phyloP scores from a whole-genome alignment of 768 basidiomycete genomes.

The Auricularia sp. region DNA sequence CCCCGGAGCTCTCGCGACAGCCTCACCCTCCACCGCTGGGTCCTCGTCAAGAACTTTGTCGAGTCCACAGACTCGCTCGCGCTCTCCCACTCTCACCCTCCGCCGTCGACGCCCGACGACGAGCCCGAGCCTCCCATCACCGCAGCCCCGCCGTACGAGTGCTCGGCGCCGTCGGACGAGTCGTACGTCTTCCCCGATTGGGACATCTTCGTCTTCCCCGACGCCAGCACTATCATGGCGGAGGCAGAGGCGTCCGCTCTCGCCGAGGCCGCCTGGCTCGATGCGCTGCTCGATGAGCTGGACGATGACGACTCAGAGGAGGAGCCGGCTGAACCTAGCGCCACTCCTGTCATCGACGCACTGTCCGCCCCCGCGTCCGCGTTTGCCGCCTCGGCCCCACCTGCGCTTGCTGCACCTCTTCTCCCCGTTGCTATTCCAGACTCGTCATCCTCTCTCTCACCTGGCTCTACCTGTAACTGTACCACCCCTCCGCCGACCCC shows the following conservation, averaged over 20 bases:
- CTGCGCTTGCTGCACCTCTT: no score
- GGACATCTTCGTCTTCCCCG: constrained; percentile 35
- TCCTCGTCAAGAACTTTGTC: constrained; percentile 79
- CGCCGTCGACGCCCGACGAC: constrained; percentile 3
- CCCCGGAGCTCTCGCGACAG: constrained; percentile 40
- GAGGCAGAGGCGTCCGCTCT: constrained; percentile 34
- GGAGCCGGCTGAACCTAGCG: neutral
- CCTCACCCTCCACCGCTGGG: constrained; percentile 77
- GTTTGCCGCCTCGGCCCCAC: neutral
- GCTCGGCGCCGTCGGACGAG: constrained; percentile 28
- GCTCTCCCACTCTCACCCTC: constrained; percentile 24
- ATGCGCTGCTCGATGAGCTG: constrained; percentile 66
- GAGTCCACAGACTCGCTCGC: constrained; percentile 32
- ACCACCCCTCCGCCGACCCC: neutral
- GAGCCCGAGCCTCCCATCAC: constrained; percentile 24
- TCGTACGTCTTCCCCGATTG: constrained; percentile 73
- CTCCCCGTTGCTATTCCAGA: neutral
- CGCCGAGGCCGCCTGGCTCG: constrained; percentile 67
- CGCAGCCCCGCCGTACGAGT: constrained; percentile 35
- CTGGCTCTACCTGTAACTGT: neutral
- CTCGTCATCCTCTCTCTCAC: neutral
- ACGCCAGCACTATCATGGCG: constrained; percentile 19
- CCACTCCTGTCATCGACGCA: constrained; percentile 5
- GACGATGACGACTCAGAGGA: constrained; percentile 44
- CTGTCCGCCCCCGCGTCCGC: neutral